phyloP scores from a whole-genome alignment of 2,329 filamentous ascomycete genomes.

The Cytospora schulzeri region DNA sequence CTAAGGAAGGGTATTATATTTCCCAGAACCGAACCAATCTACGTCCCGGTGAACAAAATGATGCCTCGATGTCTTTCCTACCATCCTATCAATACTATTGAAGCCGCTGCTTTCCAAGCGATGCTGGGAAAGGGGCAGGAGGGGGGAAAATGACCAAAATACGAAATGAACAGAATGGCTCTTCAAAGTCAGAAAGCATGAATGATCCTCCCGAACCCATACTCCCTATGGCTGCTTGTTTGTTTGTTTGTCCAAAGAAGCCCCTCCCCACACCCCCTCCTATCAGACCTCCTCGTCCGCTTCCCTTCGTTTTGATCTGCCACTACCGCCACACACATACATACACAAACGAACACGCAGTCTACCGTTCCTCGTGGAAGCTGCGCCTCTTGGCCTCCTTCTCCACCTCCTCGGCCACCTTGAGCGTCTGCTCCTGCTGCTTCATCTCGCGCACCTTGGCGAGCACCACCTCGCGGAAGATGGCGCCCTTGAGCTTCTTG shows the following conservation, averaged over 20 bases:
- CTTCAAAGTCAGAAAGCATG: not conserved
- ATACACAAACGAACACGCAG: not conserved
- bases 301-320: not conserved
- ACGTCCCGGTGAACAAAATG: not conserved
- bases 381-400: constrained; percentile 47
- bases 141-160: not conserved
- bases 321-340: not conserved
- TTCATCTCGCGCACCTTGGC: constrained; percentile 94
- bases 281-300: not conserved
- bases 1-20: not conserved
- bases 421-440: constrained; percentile 76
- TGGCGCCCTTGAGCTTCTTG: constrained; percentile 63
- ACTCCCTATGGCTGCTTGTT: too few relatives aligned
- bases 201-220: constrained; percentile 1
- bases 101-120: not conserved
- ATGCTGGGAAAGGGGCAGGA: not conserved
- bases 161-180: constrained; percentile 1
- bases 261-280: too few relatives aligned
- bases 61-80: not conserved
- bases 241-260: not conserved
- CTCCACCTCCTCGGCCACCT: constrained; percentile 61
- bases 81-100: not conserved
- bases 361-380: constrained; percentile 33
- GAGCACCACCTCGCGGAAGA: constrained; percentile 92
- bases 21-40: not conserved